These are phyloP conservation scores for Monilinia fructicola DNA, from an alignment of 2,329 filamentous ascomycete species.

Conservation along the genomic window DNA sequence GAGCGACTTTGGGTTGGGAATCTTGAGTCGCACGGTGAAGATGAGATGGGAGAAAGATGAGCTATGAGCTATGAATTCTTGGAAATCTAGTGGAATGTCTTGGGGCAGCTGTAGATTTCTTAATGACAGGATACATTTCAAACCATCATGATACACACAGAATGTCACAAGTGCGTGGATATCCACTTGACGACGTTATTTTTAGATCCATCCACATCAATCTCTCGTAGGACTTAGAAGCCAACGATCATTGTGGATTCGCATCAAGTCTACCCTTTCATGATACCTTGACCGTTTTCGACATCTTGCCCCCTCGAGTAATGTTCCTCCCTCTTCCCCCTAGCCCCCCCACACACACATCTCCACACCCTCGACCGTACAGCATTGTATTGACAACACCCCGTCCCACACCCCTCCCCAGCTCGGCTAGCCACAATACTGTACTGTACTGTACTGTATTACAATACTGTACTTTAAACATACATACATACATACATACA, in stretches of 20 bases:
- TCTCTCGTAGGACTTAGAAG: background rate
- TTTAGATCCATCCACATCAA: background rate
- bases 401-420: no score
- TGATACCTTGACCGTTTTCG: background rate
- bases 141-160: background rate
- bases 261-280: slow-evolving; percentile 8
- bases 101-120: slow-evolving; percentile 11
- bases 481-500: no score
- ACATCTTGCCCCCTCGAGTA: background rate
- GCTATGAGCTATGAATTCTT: background rate
- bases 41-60: slow-evolving; percentile 14
- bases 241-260: background rate
- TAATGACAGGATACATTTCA: slow-evolving; percentile 20
- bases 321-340: no score
- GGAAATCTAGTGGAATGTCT: slow-evolving; percentile 8
- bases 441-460: no score
- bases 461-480: no score
- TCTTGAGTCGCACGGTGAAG: background rate
- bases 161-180: background rate
- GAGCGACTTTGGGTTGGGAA: slow-evolving; percentile 2
- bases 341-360: no score
- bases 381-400: no score
- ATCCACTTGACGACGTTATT: background rate
- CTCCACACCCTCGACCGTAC: no score
- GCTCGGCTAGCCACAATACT: no score